These are phyloP conservation scores for Aspergillus sparsus DNA, from an alignment of 495 filamentous ascomycete genomes.

Conservation along the genomic window DNA sequence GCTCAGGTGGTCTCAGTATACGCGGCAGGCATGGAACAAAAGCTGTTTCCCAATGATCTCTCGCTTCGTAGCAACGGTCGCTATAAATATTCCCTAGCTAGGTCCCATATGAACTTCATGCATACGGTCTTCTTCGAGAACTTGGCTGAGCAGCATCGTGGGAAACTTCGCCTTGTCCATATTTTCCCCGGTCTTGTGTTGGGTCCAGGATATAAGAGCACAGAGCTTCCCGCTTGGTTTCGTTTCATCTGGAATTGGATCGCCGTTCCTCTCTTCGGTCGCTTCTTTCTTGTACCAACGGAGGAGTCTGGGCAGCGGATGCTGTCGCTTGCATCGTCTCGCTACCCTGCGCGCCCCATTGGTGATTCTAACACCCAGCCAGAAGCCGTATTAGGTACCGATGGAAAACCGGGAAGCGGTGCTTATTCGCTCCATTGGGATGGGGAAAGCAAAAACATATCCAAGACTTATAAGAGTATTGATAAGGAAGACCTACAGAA, in stretches of 20 bases:
- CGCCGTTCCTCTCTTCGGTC: conserved; percentile 5
- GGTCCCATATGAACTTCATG: conserved; percentile 17
- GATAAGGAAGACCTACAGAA: conserved; percentile 4
- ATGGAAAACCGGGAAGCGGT: conserved; percentile 9
- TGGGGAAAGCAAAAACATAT: not conserved
- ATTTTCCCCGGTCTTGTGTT: conserved; percentile 15
- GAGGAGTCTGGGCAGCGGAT: conserved; percentile 12
- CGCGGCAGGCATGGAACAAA: conserved; percentile 8
- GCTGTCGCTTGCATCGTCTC: not conserved
- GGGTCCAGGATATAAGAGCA: conserved; percentile 8
- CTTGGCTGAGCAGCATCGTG: conserved; percentile 7
- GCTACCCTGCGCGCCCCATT: conserved; percentile 2
- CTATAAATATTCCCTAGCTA: conserved; percentile 13
- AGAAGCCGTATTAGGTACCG: conserved; percentile 3
- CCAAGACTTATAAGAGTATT: conserved; percentile 8
- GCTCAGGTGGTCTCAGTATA: conserved; percentile 8
- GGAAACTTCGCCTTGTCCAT: conserved; percentile 4
- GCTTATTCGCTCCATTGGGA: conserved; percentile 12
- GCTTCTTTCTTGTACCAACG: not conserved
- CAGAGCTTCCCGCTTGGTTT: conserved; percentile 12
- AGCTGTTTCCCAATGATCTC: conserved; percentile 11
- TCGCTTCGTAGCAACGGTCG: conserved; percentile 1
- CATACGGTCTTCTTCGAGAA: conserved; percentile 11
- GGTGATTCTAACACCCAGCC: not conserved
- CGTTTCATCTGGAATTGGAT: conserved; percentile 6